Conservation (phyloP, 1,139 yeast genomes). For the Geotrichum aggregatum region DNA sequence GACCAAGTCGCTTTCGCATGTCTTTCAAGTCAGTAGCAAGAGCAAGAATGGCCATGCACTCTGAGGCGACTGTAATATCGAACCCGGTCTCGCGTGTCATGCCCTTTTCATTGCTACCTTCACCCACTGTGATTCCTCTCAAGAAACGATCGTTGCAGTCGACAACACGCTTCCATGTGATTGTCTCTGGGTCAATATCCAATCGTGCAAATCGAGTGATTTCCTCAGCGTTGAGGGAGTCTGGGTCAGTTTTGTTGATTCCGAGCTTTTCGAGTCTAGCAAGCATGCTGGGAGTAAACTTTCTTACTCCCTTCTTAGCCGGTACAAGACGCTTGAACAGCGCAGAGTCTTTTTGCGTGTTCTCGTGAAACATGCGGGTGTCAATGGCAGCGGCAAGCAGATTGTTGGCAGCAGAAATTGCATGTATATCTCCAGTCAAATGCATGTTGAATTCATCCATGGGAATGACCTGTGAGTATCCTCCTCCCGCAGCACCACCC, state of each 20-base stretch:
- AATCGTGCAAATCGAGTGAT: constrained; percentile 70
- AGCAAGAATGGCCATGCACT: constrained; percentile 97
- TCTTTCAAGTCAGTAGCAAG: constrained; percentile 77
- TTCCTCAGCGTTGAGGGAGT: constrained; percentile 79
- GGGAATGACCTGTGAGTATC: constrained; percentile 96
- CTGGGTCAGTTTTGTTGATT: constrained; percentile 75
- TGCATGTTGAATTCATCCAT: constrained; percentile 98
- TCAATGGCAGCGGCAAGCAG: constrained; percentile 96
- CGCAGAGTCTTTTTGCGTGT: constrained; percentile 82
- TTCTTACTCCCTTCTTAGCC: constrained; percentile 74
- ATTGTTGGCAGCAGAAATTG: constrained; percentile 93
- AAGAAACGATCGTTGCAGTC: constrained; percentile 93
- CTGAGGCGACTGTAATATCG: constrained; percentile 95
- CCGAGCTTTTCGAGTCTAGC: constrained; percentile 78
- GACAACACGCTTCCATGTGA: constrained; percentile 95
- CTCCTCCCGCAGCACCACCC: constrained; percentile 99
- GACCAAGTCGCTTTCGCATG: constrained; percentile 86
- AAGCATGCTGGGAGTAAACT: constrained; percentile 72
- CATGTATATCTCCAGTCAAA: constrained; percentile 96
- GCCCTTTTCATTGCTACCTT: constrained; percentile 93
- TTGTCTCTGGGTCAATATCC: constrained; percentile 88
- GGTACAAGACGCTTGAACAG: constrained; percentile 90
- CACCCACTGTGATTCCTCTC: constrained; percentile 86
- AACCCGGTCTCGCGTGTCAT: constrained; percentile 84
- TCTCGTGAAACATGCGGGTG: constrained; percentile 95